Evolutionary conservation across 83 land plant species (phyloP).

Genomic region (Isoetes engelmannii): DNA sequence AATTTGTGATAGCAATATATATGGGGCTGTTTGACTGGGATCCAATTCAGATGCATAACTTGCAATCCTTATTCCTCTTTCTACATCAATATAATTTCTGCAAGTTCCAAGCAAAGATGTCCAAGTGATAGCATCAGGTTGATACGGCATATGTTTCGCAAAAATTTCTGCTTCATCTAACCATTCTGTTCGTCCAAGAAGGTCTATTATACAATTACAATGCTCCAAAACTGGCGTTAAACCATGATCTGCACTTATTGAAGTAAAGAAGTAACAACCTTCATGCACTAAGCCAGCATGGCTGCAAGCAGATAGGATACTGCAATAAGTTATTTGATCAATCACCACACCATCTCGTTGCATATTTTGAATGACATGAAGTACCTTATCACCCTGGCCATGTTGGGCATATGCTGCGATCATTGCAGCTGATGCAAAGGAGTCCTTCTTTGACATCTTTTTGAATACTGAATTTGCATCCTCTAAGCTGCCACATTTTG

Average conservation of each 20-base stretch:
- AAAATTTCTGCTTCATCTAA: constrained; percentile 7
- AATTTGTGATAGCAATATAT: too few relatives aligned
- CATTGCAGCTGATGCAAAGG: constrained; percentile 2
- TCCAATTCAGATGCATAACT: too few relatives aligned
- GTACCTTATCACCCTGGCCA: neutral
- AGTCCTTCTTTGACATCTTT: neutral
- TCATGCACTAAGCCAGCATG: constrained; percentile 1
- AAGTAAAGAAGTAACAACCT: neutral
- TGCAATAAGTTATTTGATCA: neutral
- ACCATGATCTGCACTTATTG: neutral
- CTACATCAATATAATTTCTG: neutral
- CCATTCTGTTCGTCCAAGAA: neutral
- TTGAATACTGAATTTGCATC: neutral
- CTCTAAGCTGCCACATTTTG: constrained; percentile 3
- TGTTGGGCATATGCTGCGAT: constrained; percentile 3
- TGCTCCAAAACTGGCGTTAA: neutral
- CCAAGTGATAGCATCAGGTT: neutral
- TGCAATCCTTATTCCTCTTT: neutral
- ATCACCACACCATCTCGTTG: neutral
- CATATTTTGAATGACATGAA: neutral
- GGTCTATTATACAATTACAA: constrained; percentile 1
- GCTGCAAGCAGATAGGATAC: constrained; percentile 6
- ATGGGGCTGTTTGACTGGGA: too few relatives aligned
- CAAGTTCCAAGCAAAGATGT: constrained; percentile 5
- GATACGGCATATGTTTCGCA: neutral